Evolutionary conservation across 257 asterid genomes (phyloP), one percentile per base, ranked within the genome.

Genomic region (Gardenia jasminoides): DNA sequence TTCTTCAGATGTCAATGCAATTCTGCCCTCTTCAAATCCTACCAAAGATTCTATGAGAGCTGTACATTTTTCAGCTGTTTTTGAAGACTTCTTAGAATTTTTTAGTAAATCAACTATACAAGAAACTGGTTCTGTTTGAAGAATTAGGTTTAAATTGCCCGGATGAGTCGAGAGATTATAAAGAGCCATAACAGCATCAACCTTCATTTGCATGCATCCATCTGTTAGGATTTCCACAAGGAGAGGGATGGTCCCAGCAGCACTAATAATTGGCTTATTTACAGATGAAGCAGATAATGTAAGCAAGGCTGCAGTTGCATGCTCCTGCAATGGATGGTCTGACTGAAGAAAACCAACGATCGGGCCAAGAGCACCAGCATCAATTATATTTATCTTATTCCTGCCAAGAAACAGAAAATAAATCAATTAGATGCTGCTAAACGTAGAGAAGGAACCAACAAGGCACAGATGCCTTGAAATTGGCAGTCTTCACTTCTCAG

Each of bases 171-270:
- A 93, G 43, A 95, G 90, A 84, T 95, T 95, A 88, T 88, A 88
- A n/a, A 95, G 98, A 80, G 97, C 98, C 96, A 92, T 83, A 13
- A 92, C 89, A 1, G 98, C 92, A 65, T 95, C 99, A 64, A 79
- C 85, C 86, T 91, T 95, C 30, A 95, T 93, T 64, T 91, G 99
- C 12, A 88, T 67, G 84, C 85, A 75, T 41, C 91, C 97, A 11
- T 83, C 43, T 46, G 79, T 76, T 12, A 93, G 78, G 81, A 92
- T 82, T 44, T 90, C 86, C 80, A 91, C 92, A 4, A 95, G 97
- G 71, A 89, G 92, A 44, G 97, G 98, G 88, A 95, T 89, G 72
- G 90, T 98, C 65, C 97, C 99, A 2, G 96, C 91, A 72, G 91
- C 87, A 64, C 82, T 80, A 15, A 95, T 95, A 82, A 92, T 87